Conservation (phyloP, 1,284 basidiomycete genomes). For the Coniferiporia sulphurascens region DNA sequence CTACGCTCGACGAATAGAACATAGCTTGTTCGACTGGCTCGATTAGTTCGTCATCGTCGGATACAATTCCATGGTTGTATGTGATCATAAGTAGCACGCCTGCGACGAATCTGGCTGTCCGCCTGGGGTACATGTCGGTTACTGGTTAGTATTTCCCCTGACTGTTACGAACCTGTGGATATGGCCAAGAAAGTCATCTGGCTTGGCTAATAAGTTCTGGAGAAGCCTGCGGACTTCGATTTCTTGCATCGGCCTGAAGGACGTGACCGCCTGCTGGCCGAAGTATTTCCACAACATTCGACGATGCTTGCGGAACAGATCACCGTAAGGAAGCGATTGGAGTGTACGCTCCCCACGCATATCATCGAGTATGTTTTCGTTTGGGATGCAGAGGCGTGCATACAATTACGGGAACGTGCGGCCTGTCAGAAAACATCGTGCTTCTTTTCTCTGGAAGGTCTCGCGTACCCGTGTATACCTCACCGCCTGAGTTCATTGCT, state of each 20-base stretch:
- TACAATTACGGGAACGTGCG: constrained; percentile 26
- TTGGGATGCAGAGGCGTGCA: constrained; percentile 1
- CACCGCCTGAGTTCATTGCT: constrained; percentile 25
- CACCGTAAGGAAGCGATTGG: constrained; percentile 25
- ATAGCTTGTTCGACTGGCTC: neutral
- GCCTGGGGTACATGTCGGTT: too few relatives aligned
- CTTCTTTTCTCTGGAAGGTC: constrained; percentile 38
- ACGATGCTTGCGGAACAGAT: constrained; percentile 28
- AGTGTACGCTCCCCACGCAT: constrained; percentile 23
- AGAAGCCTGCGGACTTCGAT: constrained; percentile 25
- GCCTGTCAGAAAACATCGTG: constrained; percentile 35
- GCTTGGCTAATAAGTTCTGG: constrained; percentile 21
- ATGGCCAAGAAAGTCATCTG: constrained; percentile 20
- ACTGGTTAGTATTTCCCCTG: too few relatives aligned
- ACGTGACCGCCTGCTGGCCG: constrained; percentile 19
- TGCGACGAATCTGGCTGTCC: neutral
- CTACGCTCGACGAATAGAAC: neutral
- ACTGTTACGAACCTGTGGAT: neutral
- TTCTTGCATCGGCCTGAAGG: constrained; percentile 23
- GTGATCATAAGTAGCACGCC: neutral
- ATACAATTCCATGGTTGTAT: neutral
- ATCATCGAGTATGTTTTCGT: neutral
- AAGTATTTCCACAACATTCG: constrained; percentile 28
- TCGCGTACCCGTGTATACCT: constrained; percentile 31
- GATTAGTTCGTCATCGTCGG: constrained; percentile 3